Evolutionary conservation across 2,329 filamentous ascomycete genomes (phyloP).

Genomic region (Diplodia intermedia): DNA sequence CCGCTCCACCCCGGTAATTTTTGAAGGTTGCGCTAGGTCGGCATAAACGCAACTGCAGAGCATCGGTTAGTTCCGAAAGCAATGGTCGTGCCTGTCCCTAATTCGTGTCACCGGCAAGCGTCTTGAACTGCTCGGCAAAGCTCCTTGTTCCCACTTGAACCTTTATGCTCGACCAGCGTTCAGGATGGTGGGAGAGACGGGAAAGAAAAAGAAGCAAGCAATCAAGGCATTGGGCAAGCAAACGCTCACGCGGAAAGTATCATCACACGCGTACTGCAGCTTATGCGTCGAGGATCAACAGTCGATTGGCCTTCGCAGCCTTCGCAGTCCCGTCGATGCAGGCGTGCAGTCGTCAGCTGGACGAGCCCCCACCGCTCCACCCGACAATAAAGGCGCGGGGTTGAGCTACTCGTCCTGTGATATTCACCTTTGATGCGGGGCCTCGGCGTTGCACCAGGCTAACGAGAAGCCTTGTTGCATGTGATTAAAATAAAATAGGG

Average conservation of each 20-base stretch:
- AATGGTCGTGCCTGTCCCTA: conserved; percentile 6
- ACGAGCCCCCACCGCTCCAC: background rate
- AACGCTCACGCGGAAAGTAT: background rate
- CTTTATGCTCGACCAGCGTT: no score
- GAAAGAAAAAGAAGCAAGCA: background rate
- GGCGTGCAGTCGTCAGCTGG: conserved; percentile 17
- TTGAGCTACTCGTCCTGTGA: conserved; percentile 18
- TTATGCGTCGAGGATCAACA: background rate
- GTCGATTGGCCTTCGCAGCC: background rate
- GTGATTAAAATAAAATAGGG: conserved; percentile 30
- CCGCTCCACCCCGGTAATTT: background rate
- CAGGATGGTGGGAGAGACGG: background rate
- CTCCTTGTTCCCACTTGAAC: background rate
- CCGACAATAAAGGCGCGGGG: background rate
- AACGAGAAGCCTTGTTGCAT: conserved; percentile 11
- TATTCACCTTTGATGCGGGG: conserved; percentile 19
- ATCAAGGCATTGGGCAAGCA: background rate
- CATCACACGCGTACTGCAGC: background rate
- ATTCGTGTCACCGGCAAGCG: background rate
- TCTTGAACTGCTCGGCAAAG: conserved; percentile 9
- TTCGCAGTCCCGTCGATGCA: background rate
- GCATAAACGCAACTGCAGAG: background rate
- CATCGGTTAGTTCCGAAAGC: conserved; percentile 1
- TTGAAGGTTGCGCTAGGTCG: background rate
- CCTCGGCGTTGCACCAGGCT: conserved; percentile 22